Base-by-base conservation (phyloP, 2,329 filamentous ascomycete species). In the Malbranchea zuffiana region DNA sequence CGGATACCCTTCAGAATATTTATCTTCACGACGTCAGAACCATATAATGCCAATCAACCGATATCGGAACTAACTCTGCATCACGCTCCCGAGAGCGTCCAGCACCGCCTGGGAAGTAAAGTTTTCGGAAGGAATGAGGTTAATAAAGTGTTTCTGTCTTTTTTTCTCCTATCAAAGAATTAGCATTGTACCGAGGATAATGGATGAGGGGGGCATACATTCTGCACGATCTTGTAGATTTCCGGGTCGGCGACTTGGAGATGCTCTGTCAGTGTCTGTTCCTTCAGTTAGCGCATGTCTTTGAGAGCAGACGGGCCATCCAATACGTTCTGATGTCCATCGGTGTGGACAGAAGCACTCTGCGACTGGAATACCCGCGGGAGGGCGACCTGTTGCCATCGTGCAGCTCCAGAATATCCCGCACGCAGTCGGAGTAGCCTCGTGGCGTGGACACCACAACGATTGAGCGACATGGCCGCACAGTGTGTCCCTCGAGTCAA, bases 1-100 rank as follows among this genome's bases (percentile, higher is more conserved):
- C 20, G 88, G 90, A 54, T 98, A 98, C 35, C 90, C 90, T 63
- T 98, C 90, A 0, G 90, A 96, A 67, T 98, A 98, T 62, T 98
- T 96, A 65, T 96, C 83, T 82, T 62, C 54, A 53, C 44, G 55
- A 58, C 4, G 16, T 40, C 29, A 40, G 32, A 25, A 27, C 26
- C 10, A 8, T 13, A 13, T 5, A 18, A 30, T 13, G n/a, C 19
- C 5, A 3, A 13, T 5, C 3, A 26, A 13, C 12, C 12, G 6
- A 18, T 15, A 25, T n/a, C 32, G 32, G 29, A 36, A 63, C 74
- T 48, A 67, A 87, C 83, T 94, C 62, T 93, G 86, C 86, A 94
- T 94, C 37, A 87, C 81, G 68, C 85, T 93, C 47, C 86, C 86
- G 43, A 94, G 69, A 21, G 86, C 84, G 69, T 94, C 86, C 39